Base-by-base conservation (phyloP, 2,329 filamentous ascomycete genomes). In the Talaromyces sp. region DNA sequence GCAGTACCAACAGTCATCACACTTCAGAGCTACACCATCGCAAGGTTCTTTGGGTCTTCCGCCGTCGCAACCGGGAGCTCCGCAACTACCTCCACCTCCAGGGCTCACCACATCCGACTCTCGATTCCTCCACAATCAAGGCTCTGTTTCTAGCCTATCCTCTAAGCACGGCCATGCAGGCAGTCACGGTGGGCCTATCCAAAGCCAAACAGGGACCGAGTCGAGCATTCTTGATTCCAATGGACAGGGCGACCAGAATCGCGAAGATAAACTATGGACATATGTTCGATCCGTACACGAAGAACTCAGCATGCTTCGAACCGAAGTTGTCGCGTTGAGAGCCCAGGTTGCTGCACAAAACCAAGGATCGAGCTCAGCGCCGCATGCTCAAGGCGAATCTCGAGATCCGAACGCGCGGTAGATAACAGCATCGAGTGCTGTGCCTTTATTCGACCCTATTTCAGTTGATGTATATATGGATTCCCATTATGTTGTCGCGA, bases 71-170 rank as follows among this genome's bases (percentile, higher is more conserved):
- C 74, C 75, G 15, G 70, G 70, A 30, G 73, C 71, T 4, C 77
- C 78, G 49, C 78, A 80, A 61, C 69, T 80, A 9, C 78, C 78
- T 39, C 78, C 75, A 7, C 73, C 77, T 25, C 77, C 77, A 52
- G 74, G 73, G 22, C 67, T 80, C 63, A 76, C 67, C 55, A 42
- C 56, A 15, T 74, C 78, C 10, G 78, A 80, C 64, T 64, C 75
- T 55, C 76, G 78, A 39, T 80, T 74, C 63, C 66, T 79, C 47
- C 76, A 78, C 52, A 71, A 70, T 44, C 75, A 76, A 68, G 68
- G 67, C 13, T 65, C 74, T 2, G 72, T 70, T 22, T 68, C 73
- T 15, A 66, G 67, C 27, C 65, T 70, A 1, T 65, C 75, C 27
- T 65, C 71, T 5, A 77, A 76, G 52, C 75, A 77, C 58, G 71